phyloP scores from a whole-genome alignment of 257 asterid species.

The Linaria vulgaris region DNA sequence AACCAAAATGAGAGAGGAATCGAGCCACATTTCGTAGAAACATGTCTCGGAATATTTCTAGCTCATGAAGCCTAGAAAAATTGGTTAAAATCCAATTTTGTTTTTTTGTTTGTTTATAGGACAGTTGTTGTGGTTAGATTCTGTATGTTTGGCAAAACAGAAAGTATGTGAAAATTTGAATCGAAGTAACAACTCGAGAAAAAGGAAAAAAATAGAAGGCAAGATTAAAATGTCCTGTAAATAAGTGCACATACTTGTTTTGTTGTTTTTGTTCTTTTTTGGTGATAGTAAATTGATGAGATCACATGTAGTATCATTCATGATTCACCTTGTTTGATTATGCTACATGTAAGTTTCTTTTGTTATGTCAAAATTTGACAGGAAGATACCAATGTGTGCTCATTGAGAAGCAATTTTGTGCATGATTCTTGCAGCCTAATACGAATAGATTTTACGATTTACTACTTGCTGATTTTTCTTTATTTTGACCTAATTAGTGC shows the following conservation, averaged over 20 bases:
- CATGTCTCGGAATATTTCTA: neutral
- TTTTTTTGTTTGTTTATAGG: conserved; percentile 10
- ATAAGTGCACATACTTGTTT: neutral
- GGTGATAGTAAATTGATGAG: conserved; percentile 21
- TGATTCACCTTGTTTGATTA: neutral
- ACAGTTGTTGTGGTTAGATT: neutral
- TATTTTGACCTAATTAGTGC: too few relatives aligned
- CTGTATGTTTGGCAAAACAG: neutral
- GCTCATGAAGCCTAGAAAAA: too few relatives aligned
- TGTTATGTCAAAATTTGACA: neutral
- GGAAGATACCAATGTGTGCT: neutral
- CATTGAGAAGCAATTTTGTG: neutral
- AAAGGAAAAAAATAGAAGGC: neutral
- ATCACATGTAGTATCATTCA: conserved; percentile 8
- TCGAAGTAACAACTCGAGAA: neutral
- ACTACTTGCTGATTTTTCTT: too few relatives aligned
- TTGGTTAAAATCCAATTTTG: neutral
- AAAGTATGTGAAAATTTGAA: conserved; percentile 14
- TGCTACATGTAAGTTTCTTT: neutral
- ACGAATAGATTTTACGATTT: too few relatives aligned
- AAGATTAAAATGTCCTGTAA: conserved; percentile 16
- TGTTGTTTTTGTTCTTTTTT: neutral
- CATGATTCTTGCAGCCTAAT: neutral
- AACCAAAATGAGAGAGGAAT: conserved; percentile 37
- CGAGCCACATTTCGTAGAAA: neutral